Evolutionary conservation across 768 basidiomycete species (phyloP).

Genomic region (Roridomyces roridus): DNA sequence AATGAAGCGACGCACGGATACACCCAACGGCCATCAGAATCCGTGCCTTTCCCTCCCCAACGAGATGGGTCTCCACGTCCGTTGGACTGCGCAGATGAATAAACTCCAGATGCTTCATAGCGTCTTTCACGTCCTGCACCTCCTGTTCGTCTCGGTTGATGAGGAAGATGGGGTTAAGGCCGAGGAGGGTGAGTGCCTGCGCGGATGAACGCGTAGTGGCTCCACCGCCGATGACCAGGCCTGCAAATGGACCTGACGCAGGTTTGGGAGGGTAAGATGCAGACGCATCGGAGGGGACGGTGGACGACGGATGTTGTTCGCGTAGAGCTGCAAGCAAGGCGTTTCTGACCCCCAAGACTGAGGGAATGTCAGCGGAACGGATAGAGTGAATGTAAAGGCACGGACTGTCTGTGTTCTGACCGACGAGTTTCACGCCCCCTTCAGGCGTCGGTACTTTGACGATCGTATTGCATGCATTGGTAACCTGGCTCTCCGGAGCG

Average conservation of each 20-base stretch:
- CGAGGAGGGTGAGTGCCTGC: conserved; percentile 54
- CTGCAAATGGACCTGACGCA: conserved; percentile 24
- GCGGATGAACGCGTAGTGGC: conserved; percentile 44
- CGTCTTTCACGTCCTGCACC: conserved; percentile 33
- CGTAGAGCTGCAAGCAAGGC: conserved; percentile 35
- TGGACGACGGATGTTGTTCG: conserved; percentile 28
- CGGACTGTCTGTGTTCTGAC: conserved; percentile 43
- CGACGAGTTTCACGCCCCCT: conserved; percentile 36
- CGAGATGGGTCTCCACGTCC: conserved; percentile 37
- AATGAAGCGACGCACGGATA: conserved; percentile 33
- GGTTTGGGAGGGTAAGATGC: conserved; percentile 6
- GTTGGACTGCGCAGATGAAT: conserved; percentile 37
- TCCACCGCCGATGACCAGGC: conserved; percentile 45
- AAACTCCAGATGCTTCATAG: conserved; percentile 32
- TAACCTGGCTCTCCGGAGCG: conserved; percentile 36
- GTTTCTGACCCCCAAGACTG: conserved; percentile 41
- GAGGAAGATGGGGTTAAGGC: conserved; percentile 55
- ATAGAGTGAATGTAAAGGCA: neutral
- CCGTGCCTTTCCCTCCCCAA: conserved; percentile 24
- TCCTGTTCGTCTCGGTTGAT: conserved; percentile 39
- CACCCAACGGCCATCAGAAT: conserved; percentile 43
- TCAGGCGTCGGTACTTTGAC: conserved; percentile 36
- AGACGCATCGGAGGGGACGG: conserved; percentile 29
- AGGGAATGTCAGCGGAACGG: neutral
- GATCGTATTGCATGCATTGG: conserved; percentile 42